Percentiles rank a stretch among this genome's conserved stretches.
Evolutionary conservation across 352 stramenopile species (phyloP).

Genomic region (Aphanomyces euteiches): DNA sequence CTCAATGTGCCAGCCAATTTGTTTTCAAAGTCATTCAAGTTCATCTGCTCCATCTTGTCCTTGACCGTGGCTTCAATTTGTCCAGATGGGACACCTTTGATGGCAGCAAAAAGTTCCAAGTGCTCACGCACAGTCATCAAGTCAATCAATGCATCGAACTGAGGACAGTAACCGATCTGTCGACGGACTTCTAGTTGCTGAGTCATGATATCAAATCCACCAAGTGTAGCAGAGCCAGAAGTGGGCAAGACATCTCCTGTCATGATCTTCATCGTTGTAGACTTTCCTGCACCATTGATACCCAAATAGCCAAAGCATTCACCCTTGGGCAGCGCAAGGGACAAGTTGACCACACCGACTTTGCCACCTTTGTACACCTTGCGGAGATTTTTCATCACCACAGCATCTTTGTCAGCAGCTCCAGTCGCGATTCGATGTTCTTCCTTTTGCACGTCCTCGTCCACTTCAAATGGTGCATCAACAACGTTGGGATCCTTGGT

Average conservation of each 20-base stretch:
- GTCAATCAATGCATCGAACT: constrained; percentile 84
- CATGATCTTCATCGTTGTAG: constrained; percentile 95
- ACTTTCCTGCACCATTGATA: constrained; percentile 93
- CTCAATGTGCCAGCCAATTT: constrained; percentile 76
- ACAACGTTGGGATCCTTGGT: constrained; percentile 50
- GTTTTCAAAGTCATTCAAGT: constrained; percentile 71
- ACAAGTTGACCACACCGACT: constrained; percentile 65
- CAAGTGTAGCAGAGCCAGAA: constrained; percentile 40
- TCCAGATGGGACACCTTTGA: constrained; percentile 76
- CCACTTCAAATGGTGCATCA: constrained; percentile 40
- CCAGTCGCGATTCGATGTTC: constrained; percentile 38
- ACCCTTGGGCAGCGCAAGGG: constrained; percentile 70
- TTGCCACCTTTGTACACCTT: constrained; percentile 89
- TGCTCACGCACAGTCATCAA: constrained; percentile 83
- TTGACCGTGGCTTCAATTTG: constrained; percentile 59
- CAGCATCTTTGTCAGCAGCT: constrained; percentile 40
- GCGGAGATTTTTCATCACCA: constrained; percentile 58
- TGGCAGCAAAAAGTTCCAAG: constrained; percentile 82
- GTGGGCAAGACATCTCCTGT: constrained; percentile 89
- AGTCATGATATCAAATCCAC: constrained; percentile 53
- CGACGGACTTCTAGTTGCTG: constrained; percentile 55
- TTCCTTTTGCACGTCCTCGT: constrained; percentile 46
- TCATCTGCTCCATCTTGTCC: constrained; percentile 81
- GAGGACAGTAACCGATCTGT: constrained; percentile 87
- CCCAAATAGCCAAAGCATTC: constrained; percentile 94